These are phyloP conservation scores for Talaromyces rugulosus DNA, from an alignment of 2,329 filamentous ascomycete genomes.

Conservation along the genomic window DNA sequence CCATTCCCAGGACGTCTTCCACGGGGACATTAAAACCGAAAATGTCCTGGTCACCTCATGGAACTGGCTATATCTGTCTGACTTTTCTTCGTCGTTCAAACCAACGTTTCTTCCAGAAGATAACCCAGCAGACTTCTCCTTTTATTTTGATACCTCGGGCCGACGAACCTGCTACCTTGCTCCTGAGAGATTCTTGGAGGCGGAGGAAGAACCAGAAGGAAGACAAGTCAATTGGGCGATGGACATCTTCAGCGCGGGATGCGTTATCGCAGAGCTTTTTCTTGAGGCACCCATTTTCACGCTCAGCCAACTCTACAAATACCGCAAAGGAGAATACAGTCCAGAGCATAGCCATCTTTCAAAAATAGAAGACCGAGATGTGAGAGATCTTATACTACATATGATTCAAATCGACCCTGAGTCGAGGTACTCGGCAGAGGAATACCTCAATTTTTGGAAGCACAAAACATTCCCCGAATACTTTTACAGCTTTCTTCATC, in stretches of 20 bases:
- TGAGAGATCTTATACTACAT: slow-evolving; percentile 83
- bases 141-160: slow-evolving; percentile 93
- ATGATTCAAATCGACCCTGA: slow-evolving; percentile 96
- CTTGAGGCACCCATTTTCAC: slow-evolving; percentile 95
- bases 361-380: slow-evolving; percentile 81
- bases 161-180: slow-evolving; percentile 91
- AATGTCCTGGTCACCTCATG: slow-evolving; percentile 96
- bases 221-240: slow-evolving; percentile 80
- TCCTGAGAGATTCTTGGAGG: slow-evolving; percentile 80
- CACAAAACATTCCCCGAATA: slow-evolving; percentile 91
- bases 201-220: slow-evolving; percentile 62
- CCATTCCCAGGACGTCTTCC: slow-evolving; percentile 82
- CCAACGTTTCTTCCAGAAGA: slow-evolving; percentile 90
- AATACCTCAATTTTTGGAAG: slow-evolving; percentile 90
- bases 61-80: slow-evolving; percentile 98
- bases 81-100: slow-evolving; percentile 95
- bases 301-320: slow-evolving; percentile 93
- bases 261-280: slow-evolving; percentile 94
- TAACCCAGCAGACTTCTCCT: slow-evolving; percentile 95
- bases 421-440: slow-evolving; percentile 85
- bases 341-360: slow-evolving; percentile 74
- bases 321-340: slow-evolving; percentile 87
- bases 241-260: slow-evolving; percentile 97
- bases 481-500: slow-evolving; percentile 95
- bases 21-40: slow-evolving; percentile 98